phyloP scores from a whole-genome alignment of 2,329 filamentous ascomycete genomes.

The Macrophomina tecta region DNA sequence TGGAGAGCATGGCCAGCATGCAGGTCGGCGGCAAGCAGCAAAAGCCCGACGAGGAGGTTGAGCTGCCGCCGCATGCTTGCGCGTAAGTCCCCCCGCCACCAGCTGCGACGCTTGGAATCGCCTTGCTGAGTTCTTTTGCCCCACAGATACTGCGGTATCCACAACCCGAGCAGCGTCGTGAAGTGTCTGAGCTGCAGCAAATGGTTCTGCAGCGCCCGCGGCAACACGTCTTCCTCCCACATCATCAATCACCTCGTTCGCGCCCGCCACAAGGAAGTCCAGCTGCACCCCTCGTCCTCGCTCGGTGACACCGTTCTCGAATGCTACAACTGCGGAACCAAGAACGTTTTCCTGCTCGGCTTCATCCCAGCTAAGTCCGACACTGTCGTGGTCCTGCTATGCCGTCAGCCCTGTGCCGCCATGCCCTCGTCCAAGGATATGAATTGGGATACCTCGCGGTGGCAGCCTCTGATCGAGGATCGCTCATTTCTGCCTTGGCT shows the following conservation, averaged over 20 bases:
- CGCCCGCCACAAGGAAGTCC: constrained; percentile 97
- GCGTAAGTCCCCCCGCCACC: constrained; percentile 62
- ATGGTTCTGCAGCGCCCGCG: constrained; percentile 98
- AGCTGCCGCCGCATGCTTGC: constrained; percentile 93
- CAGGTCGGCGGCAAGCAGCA: constrained; percentile 70
- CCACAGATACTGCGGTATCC: constrained; percentile 90
- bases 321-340: constrained; percentile 99
- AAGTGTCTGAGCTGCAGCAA: constrained; percentile 96
- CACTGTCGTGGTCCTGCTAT: constrained; percentile 94
- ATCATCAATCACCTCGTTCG: constrained; percentile 98
- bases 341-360: constrained; percentile 95
- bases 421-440: constrained; percentile 97
- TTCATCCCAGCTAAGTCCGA: constrained; percentile 99
- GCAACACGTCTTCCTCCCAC: constrained; percentile 95
- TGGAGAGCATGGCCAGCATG: constrained; percentile 77
- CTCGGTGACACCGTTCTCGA: constrained; percentile 96
- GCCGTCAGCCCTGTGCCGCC: constrained; percentile 93
- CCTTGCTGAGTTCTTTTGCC: constrained; percentile 27
- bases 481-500: constrained; percentile 95
- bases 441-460: constrained; percentile 98
- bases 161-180: constrained; percentile 92
- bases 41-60: constrained; percentile 74
- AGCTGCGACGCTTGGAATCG: constrained; percentile 26
- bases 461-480: constrained; percentile 97
- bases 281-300: constrained; percentile 89